phyloP scores from a whole-genome alignment of 2,329 filamentous ascomycete genomes.

The Aureobasidium namibiae region DNA sequence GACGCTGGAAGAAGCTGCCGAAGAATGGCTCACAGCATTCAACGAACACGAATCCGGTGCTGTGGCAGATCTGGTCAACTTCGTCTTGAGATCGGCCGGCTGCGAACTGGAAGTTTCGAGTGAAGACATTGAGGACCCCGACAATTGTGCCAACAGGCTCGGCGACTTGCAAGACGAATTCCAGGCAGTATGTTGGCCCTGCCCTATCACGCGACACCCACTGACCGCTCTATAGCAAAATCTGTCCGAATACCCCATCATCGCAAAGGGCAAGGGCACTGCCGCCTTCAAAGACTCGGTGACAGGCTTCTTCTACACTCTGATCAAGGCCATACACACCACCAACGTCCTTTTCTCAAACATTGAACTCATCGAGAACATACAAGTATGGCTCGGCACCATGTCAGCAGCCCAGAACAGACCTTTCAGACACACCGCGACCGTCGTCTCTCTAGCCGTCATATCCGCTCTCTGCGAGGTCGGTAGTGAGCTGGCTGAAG shows the following conservation, averaged over 20 bases:
- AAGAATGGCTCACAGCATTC: constrained; percentile 51
- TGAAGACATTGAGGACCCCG: constrained; percentile 81
- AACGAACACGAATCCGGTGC: constrained; percentile 46
- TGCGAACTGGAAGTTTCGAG: constrained; percentile 70
- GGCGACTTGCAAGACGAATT: constrained; percentile 82
- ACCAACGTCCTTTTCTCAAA: constrained; percentile 76
- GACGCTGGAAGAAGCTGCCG: constrained; percentile 47
- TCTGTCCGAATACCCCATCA: constrained; percentile 84
- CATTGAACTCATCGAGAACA: constrained; percentile 70
- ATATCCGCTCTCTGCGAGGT: constrained; percentile 69
- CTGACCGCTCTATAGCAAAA: constrained; percentile 45
- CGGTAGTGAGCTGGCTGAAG: constrained; percentile 60
- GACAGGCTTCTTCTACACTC: constrained; percentile 66
- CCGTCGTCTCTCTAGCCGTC: constrained; percentile 72
- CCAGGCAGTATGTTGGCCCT: constrained; percentile 53
- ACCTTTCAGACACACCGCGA: constrained; percentile 90
- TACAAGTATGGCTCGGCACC: constrained; percentile 79
- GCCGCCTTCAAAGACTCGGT: constrained; percentile 71
- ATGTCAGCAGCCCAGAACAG: constrained; percentile 84
- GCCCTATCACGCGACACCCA: constrained; percentile 10
- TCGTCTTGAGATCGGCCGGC: constrained; percentile 61
- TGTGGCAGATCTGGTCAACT: constrained; percentile 53
- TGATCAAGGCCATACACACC: constrained; percentile 72
- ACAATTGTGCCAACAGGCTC: constrained; percentile 72
- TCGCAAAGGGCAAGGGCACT: constrained; percentile 69